A percentile compares a stretch with the other conserved stretches of the same genome.
Conservation (phyloP, 2,329 filamentous ascomycete species). For the Colletotrichum lindemuthianum region DNA sequence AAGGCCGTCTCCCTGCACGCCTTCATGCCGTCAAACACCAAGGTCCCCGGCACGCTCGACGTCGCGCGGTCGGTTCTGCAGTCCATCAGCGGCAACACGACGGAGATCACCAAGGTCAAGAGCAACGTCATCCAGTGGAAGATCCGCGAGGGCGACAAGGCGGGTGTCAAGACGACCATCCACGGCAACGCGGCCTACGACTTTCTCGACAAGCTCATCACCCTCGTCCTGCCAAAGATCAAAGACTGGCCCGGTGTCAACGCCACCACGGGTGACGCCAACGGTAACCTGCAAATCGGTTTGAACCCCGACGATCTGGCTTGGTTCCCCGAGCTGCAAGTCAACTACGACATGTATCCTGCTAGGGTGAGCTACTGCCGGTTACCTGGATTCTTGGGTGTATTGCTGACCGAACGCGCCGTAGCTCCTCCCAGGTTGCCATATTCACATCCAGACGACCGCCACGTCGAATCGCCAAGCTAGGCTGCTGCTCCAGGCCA, state of each 20-base stretch:
- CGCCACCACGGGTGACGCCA: conserved; percentile 79
- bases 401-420: conserved; percentile 44
- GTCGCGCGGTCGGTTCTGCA: conserved; percentile 87
- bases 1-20: conserved; percentile 83
- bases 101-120: conserved; percentile 75
- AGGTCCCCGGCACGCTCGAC: conserved; percentile 80
- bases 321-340: conserved; percentile 92
- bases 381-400: conserved; percentile 59
- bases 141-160: conserved; percentile 74
- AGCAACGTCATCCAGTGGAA: conserved; percentile 80
- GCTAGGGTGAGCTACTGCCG: conserved; percentile 47
- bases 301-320: conserved; percentile 79
- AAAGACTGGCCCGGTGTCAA: conserved; percentile 89
- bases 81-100: conserved; percentile 82
- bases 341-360: conserved; percentile 85
- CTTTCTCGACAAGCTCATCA: conserved; percentile 89
- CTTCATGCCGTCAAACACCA: conserved; percentile 74
- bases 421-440: conserved; percentile 82
- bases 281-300: conserved; percentile 88
- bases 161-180: conserved; percentile 81
- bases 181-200: conserved; percentile 85
- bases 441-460: conserved; percentile 85
- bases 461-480: conserved; percentile 88
- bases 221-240: conserved; percentile 91
- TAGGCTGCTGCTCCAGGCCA: conserved; percentile 69